Conservation (phyloP, 352 stramenopile genomes). For the Globisporangium emineosum region DNA sequence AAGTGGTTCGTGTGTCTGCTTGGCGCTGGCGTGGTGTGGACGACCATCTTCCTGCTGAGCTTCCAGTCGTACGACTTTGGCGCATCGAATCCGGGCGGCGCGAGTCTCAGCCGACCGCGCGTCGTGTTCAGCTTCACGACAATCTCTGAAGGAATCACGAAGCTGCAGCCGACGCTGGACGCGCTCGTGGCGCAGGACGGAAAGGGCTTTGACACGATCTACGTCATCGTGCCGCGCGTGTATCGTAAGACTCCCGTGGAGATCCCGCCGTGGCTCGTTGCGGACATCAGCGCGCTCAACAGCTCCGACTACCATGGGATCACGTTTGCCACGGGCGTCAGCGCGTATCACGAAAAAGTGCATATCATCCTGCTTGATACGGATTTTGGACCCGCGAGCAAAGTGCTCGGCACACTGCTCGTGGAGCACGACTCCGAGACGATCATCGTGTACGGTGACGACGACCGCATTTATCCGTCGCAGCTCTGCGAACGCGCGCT, state of each 20-base stretch:
- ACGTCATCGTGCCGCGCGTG: constrained; percentile 42
- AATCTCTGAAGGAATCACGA: constrained; percentile 28
- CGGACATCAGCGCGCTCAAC: constrained; percentile 16
- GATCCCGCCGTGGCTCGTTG: constrained; percentile 42
- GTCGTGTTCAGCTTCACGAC: constrained; percentile 66
- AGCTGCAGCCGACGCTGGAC: constrained; percentile 37
- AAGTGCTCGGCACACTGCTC: constrained; percentile 46
- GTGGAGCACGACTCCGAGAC: constrained; percentile 55
- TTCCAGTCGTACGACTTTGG: constrained; percentile 32
- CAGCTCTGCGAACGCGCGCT: constrained; percentile 38
- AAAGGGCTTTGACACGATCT: constrained; percentile 40
- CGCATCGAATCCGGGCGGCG: constrained; percentile 18
- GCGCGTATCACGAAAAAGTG: constrained; percentile 34
- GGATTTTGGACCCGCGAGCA: constrained; percentile 53
- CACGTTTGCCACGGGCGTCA: constrained; percentile 31
- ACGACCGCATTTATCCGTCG: constrained; percentile 39
- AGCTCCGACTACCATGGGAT: constrained; percentile 28
- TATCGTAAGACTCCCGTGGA: constrained; percentile 34
- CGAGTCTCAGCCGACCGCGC: constrained; percentile 25
- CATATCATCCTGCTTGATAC: constrained; percentile 40
- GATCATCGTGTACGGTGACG: constrained; percentile 58
- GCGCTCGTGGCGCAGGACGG: constrained; percentile 36
- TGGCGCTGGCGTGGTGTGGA: constrained; percentile 29
- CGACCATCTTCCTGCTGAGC: constrained; percentile 31
- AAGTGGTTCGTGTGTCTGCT: constrained; percentile 30